Conservation (phyloP, 306 rosid species). For the peach (Prunus persica) region DNA sequence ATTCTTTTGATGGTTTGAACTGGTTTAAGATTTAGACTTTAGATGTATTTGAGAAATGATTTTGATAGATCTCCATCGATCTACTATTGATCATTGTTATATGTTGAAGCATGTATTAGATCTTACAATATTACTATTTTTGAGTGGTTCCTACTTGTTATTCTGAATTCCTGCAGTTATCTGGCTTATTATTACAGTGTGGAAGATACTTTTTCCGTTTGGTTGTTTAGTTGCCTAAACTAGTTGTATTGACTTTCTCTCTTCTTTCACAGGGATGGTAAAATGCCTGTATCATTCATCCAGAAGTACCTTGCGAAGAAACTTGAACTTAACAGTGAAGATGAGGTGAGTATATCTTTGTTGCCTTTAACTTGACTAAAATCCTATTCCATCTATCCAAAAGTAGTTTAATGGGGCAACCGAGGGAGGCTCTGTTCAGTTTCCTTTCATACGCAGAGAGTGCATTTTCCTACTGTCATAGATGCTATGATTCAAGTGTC, state of each 20-base stretch:
- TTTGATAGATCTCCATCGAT: neutral
- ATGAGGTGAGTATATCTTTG: conserved; percentile 58
- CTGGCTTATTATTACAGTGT: neutral
- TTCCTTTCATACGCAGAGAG: neutral
- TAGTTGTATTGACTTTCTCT: conserved; percentile 5
- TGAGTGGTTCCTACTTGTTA: neutral
- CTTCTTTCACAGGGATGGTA: conserved; percentile 67
- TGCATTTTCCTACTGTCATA: neutral
- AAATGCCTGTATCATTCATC: conserved; percentile 76
- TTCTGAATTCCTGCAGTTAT: neutral
- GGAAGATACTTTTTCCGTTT: neutral
- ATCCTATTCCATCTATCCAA: neutral
- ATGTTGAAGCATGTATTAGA: neutral
- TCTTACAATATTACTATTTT: neutral
- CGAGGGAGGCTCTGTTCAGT: neutral
- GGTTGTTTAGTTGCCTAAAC: neutral
- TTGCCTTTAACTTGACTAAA: conserved; percentile 4
- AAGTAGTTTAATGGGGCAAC: neutral
- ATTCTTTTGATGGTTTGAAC: neutral
- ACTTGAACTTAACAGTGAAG: conserved; percentile 78
- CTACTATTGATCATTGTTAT: neutral
- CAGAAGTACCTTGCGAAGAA: conserved; percentile 87
- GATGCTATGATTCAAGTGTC: neutral
- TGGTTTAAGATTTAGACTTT: neutral
- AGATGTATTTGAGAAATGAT: neutral